A percentile compares a stretch with the other conserved stretches of the same genome.
Conservation (phyloP, 495 filamentous ascomycete genomes). For the Penicillium verhagenii region DNA sequence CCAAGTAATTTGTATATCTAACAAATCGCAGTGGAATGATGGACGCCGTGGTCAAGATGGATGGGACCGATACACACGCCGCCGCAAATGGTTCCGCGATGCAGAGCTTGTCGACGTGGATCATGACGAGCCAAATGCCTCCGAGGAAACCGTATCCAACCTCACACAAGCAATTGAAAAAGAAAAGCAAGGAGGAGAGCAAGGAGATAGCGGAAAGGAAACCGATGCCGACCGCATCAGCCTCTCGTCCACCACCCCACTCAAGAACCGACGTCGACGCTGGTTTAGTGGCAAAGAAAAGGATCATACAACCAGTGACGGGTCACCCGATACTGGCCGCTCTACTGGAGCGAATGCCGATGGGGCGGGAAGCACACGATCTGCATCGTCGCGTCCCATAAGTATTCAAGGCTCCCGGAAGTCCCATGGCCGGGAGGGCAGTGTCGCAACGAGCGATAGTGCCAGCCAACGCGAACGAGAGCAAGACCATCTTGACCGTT, state of each 20-base stretch:
- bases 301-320: constrained; percentile 28
- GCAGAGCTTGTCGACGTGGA: constrained; percentile 84
- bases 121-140: constrained; percentile 22
- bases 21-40: constrained; percentile 73
- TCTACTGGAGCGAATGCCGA: constrained; percentile 18
- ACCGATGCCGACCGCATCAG: constrained; percentile 30
- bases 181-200: constrained; percentile 20
- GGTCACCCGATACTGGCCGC: constrained; percentile 20
- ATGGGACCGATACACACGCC: constrained; percentile 92
- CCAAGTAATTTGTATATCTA: constrained; percentile 3
- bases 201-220: constrained; percentile 4
- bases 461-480: constrained; percentile 43
- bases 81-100: constrained; percentile 94
- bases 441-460: constrained; percentile 42
- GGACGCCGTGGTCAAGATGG: constrained; percentile 84
- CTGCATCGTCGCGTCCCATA: constrained; percentile 33
- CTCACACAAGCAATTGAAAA: constrained; percentile 34
- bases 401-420: constrained; percentile 34
- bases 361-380: constrained; percentile 14
- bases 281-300: constrained; percentile 45
- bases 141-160: constrained; percentile 27
- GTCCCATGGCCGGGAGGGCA: constrained; percentile 29
- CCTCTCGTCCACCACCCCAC: constrained; percentile 31
- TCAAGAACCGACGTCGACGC: constrained; percentile 36
- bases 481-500: constrained; percentile 46